Evolutionary conservation across 257 asterid species (phyloP).

Genomic region (Salvia miltiorrhiza): DNA sequence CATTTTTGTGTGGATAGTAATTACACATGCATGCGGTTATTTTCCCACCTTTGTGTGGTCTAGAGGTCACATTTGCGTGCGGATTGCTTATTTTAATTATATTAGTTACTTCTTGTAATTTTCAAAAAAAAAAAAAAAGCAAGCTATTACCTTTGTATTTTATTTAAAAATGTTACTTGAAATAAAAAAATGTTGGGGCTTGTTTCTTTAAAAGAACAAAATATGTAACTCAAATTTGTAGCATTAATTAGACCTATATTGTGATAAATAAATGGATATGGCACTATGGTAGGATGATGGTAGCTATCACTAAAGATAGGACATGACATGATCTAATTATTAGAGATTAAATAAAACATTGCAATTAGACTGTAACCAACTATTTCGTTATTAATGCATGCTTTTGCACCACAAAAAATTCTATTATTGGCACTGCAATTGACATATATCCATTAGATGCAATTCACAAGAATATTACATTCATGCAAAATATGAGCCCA

Average conservation of each 20-base stretch:
- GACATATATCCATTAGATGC: neutral
- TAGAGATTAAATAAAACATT: neutral
- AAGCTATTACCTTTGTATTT: too few relatives aligned
- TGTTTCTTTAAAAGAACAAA: too few relatives aligned
- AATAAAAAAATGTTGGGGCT: too few relatives aligned
- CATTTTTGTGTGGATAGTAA: too few relatives aligned
- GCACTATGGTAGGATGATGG: neutral
- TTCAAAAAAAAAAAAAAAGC: too few relatives aligned
- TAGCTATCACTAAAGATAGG: constrained; percentile 10
- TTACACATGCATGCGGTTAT: too few relatives aligned
- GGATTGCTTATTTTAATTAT: too few relatives aligned
- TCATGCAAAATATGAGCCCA: neutral
- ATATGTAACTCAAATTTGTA: neutral
- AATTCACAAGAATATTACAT: neutral
- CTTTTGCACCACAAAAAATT: neutral
- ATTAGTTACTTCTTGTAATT: too few relatives aligned
- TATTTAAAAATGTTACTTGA: too few relatives aligned
- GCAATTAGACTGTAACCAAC: neutral
- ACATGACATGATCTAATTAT: neutral
- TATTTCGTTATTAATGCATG: neutral
- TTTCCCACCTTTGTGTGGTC: too few relatives aligned
- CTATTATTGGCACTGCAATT: neutral
- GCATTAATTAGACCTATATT: neutral
- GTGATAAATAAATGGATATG: neutral
- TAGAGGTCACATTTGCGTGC: too few relatives aligned